These are phyloP conservation scores for Pilaira anomala DNA, from an alignment of 192 early-diverging fungal genomes.

Conservation along the genomic window DNA sequence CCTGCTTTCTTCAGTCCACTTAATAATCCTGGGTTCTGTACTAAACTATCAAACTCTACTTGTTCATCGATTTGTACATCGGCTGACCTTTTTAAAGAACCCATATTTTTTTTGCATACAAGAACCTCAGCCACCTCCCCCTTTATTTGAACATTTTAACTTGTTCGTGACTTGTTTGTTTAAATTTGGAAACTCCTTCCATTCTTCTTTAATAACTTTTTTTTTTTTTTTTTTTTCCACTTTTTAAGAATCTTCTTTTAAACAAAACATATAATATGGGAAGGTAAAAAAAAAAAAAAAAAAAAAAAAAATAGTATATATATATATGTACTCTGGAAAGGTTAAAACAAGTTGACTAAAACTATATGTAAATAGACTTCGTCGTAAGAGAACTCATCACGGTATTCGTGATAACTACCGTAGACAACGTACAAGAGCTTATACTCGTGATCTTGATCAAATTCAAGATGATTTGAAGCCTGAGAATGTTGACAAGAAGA, in stretches of 20 bases:
- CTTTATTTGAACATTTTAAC: no score
- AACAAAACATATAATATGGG: no score
- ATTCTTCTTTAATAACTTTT: no score
- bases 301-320: no score
- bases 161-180: no score
- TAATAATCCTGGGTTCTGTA: slow-evolving; percentile 40
- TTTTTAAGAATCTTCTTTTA: no score
- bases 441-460: slow-evolving; percentile 93
- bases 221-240: slow-evolving; percentile 32
- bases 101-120: slow-evolving; percentile 14
- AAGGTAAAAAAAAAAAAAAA: neutral
- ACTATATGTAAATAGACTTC: slow-evolving; percentile 37
- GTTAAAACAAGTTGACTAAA: slow-evolving; percentile 2
- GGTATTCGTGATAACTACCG: slow-evolving; percentile 78
- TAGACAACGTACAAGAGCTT: slow-evolving; percentile 76
- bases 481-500: slow-evolving; percentile 60
- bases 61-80: slow-evolving; percentile 57
- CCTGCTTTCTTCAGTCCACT: slow-evolving; percentile 44
- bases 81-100: slow-evolving; percentile 31
- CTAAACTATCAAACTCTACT: slow-evolving; percentile 48
- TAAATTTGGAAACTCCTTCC: no score
- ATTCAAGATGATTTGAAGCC: slow-evolving; percentile 86
- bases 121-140: slow-evolving; percentile 17
- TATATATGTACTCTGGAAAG: slow-evolving; percentile 32
- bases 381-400: slow-evolving; percentile 50